Evolutionary conservation across 2,329 filamentous ascomycete genomes (phyloP), one percentile per base, ranked within the genome.

Genomic region (Penicillium sp.): DNA sequence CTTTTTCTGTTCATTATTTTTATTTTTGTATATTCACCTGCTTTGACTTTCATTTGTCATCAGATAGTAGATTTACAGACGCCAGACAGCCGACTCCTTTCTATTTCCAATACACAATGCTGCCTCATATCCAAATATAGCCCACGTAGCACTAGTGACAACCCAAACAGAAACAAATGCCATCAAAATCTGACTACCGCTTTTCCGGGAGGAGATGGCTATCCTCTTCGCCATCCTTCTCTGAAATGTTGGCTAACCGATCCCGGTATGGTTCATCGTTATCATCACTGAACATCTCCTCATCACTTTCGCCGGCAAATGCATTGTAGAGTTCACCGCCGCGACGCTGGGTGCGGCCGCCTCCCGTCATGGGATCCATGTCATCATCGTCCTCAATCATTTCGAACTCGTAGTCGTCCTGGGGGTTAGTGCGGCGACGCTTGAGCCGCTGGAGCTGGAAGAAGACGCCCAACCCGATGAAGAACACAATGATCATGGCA

Each of bases 271-370:
- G 60, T n/a, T 58, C 66, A 31, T 65, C 65, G 24, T 72, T 73
- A 38, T 67, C 67, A 31, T 69, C 70, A 54, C 72, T 76, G 50
- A 80, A 72, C 32, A 81, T 61, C 49, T 86, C 83, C 45, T 88
- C 86, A 47, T 93, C 90, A 47, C 91, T 91, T 42, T 89, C 91
- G 13, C 88, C 90, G 0, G 93, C 93, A 76, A 98, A 98, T 4
- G 93, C 93, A 74, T 98, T 93, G 67, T 98, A 98, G 36, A 98
- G 73, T 72, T 97, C 91, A 23, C 91, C 89, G 2, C 89, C 93
- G 16, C 72, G 69, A 40, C 88, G 74, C 55, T 74, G 65, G 66
- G 69, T 77, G 58, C 65, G 69, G 27, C 66, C 67, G 69, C 42
- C 77, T 76, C 74, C 69, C 48, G 68, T 67, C 62, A 64, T 57